Evolutionary conservation across 108 stramenopile species (phyloP).

Genomic region (Nitzschia inconspicua): DNA sequence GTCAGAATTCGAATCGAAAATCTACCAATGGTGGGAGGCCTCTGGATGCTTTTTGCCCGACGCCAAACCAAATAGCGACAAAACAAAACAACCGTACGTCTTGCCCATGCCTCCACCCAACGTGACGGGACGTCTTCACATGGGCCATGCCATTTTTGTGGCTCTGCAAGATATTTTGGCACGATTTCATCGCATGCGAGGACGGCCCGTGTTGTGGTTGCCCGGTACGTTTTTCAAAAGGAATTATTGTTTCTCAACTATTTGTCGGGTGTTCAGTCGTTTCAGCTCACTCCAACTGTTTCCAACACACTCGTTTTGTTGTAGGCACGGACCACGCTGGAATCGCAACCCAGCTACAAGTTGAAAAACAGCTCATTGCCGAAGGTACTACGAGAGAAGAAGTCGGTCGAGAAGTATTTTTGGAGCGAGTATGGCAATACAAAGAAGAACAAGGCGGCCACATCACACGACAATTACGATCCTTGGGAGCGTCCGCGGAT

Average conservation of each 20-base stretch:
- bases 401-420: slow-evolving; percentile 89
- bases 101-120: slow-evolving; percentile 98
- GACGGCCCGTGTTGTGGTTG: slow-evolving; percentile 93
- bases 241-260: background rate
- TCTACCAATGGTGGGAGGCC: slow-evolving; percentile 86
- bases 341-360: slow-evolving; percentile 98
- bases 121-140: slow-evolving; percentile 98
- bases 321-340: slow-evolving; percentile 98
- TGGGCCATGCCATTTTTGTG: slow-evolving; percentile 99
- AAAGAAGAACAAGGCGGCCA: slow-evolving; percentile 95
- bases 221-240: slow-evolving; percentile 45
- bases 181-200: slow-evolving; percentile 97
- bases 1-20: slow-evolving; percentile 59
- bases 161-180: slow-evolving; percentile 97
- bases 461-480: slow-evolving; percentile 91
- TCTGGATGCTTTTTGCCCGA: slow-evolving; percentile 82
- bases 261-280: background rate
- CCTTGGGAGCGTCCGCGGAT: slow-evolving; percentile 96
- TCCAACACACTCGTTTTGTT: background rate
- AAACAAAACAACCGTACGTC: slow-evolving; percentile 54
- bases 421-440: slow-evolving; percentile 87
- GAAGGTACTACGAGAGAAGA: slow-evolving; percentile 84
- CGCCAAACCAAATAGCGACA: slow-evolving; percentile 42
- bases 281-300: background rate
- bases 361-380: slow-evolving; percentile 80